Conservation (phyloP, 257 asterid species). For the Ilex asprella region DNA sequence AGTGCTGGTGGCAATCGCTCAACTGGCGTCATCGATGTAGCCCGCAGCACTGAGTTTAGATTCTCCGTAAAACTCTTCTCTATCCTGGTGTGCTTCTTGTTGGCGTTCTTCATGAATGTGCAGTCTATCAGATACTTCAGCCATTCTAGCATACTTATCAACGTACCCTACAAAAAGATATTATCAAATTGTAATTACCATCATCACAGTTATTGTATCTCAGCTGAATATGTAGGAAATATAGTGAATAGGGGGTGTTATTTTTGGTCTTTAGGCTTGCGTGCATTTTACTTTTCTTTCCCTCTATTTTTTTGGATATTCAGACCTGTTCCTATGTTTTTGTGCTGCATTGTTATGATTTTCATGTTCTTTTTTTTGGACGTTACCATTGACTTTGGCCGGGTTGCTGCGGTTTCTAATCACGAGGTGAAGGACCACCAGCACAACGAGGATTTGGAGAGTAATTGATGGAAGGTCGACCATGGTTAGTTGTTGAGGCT, state of each 20-base stretch:
- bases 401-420: background rate
- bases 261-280: slow-evolving; percentile 88
- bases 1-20: slow-evolving; percentile 24
- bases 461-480: background rate
- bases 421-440: background rate
- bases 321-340: slow-evolving; percentile 84
- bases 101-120: slow-evolving; percentile 70
- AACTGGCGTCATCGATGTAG: slow-evolving; percentile 23
- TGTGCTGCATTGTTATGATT: slow-evolving; percentile 44
- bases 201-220: slow-evolving; percentile 13
- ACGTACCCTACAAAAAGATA: slow-evolving; percentile 46
- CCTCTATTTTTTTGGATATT: slow-evolving; percentile 90
- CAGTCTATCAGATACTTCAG: slow-evolving; percentile 88
- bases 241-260: slow-evolving; percentile 70
- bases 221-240: slow-evolving; percentile 56
- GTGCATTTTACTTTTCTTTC: slow-evolving; percentile 74
- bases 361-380: slow-evolving; percentile 66
- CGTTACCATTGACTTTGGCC: slow-evolving; percentile 33
- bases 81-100: slow-evolving; percentile 62
- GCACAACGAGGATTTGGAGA: too few relatives aligned
- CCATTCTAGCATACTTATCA: slow-evolving; percentile 86
- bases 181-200: background rate
- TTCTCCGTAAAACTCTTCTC: slow-evolving; percentile 61
- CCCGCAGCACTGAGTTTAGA: slow-evolving; percentile 31
- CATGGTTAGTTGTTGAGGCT: background rate